These are phyloP conservation scores for Musa schizocarpa DNA, from an alignment of 176 grass and related monocot genomes.

Conservation along the genomic window DNA sequence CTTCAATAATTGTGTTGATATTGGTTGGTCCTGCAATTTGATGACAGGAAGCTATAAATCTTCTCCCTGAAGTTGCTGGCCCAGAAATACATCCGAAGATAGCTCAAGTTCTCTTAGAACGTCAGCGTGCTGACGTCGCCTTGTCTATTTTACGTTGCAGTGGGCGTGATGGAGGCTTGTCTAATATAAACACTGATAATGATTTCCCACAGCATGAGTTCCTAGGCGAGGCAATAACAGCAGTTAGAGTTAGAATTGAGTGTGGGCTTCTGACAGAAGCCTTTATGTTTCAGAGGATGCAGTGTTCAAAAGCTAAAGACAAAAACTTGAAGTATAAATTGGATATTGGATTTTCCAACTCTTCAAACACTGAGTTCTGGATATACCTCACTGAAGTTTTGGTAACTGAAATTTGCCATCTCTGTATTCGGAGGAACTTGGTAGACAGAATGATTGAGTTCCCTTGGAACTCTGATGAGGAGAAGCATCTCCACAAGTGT, in stretches of 20 bases:
- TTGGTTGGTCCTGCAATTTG: neutral
- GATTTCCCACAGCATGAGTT: constrained; percentile 24
- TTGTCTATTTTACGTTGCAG: constrained; percentile 57
- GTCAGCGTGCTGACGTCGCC: constrained; percentile 60
- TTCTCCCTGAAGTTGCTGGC: constrained; percentile 66
- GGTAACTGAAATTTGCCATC: constrained; percentile 60
- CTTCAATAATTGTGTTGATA: neutral
- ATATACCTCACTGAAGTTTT: constrained; percentile 55
- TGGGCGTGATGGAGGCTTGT: constrained; percentile 39
- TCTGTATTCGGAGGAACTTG: constrained; percentile 57
- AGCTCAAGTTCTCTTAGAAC: constrained; percentile 81
- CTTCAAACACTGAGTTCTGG: constrained; percentile 31
- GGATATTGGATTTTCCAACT: constrained; percentile 14
- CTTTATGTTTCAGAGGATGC: constrained; percentile 68
- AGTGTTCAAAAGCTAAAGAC: constrained; percentile 66
- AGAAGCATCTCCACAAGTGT: constrained; percentile 76
- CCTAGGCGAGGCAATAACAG: constrained; percentile 65
- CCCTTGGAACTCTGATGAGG: constrained; percentile 82
- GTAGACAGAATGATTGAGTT: constrained; percentile 85
- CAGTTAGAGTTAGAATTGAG: constrained; percentile 70
- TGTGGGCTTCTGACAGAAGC: constrained; percentile 82
- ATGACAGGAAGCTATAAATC: constrained; percentile 58
- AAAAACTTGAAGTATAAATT: constrained; percentile 23
- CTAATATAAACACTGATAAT: constrained; percentile 33
- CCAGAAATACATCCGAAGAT: constrained; percentile 85